Evolutionary conservation across 108 stramenopile genomes (phyloP).

Genomic region (Schizochytrium sp.): DNA sequence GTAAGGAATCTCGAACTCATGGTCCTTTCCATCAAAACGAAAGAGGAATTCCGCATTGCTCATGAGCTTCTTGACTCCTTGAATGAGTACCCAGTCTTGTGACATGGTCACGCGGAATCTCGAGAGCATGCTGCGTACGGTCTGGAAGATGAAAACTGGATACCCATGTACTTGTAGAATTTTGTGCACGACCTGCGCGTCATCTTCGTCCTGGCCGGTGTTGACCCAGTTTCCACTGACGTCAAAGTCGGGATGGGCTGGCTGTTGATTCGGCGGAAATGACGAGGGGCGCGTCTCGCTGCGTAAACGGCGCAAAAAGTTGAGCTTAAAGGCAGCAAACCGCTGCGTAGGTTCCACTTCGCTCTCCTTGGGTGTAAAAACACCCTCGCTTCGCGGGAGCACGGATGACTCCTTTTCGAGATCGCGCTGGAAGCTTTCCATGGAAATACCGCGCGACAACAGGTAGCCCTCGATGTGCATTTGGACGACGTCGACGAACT

Average conservation of each 20-base stretch:
- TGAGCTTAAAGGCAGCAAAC: not conserved
- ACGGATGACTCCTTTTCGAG: not conserved
- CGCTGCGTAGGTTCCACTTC: not conserved
- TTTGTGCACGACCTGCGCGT: not conserved
- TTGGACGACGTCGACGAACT: not conserved
- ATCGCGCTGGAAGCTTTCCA: not conserved
- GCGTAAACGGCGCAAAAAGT: not conserved
- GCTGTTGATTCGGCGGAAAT: not conserved
- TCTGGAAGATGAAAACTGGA: not conserved
- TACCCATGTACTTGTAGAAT: not conserved
- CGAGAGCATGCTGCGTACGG: not conserved
- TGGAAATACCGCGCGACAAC: not conserved
- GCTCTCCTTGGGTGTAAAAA: not conserved
- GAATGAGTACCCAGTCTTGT: not conserved
- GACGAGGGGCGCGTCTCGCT: not conserved
- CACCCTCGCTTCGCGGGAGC: not conserved
- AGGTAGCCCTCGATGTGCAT: not conserved
- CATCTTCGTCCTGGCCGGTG: not conserved
- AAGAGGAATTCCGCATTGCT: not conserved
- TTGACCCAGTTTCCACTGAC: not conserved
- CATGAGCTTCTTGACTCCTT: conserved; percentile 5
- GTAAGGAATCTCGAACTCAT: not conserved
- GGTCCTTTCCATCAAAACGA: not conserved
- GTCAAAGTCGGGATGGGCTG: not conserved
- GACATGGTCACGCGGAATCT: conserved; percentile 6